Conservation (phyloP, 2,329 filamentous ascomycete species). For the Xylariaceae sp. region DNA sequence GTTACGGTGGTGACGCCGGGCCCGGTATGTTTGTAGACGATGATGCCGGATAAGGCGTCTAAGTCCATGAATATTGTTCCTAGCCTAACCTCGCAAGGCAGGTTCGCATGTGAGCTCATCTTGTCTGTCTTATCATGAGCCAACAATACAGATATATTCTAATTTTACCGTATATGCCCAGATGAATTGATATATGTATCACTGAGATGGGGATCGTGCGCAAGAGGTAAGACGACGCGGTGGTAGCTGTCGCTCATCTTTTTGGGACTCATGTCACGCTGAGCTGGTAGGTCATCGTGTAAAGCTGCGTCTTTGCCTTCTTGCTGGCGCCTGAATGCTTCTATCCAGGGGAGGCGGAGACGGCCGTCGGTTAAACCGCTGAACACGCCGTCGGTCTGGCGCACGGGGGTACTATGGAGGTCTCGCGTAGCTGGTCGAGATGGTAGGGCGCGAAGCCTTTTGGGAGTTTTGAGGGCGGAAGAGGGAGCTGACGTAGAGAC, state of each 20-base stretch:
- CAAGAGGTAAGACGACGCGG: constrained; percentile 62
- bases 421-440: constrained; percentile 10
- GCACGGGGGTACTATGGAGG: constrained; percentile 23
- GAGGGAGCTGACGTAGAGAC: neutral
- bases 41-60: constrained; percentile 69
- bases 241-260: constrained; percentile 68
- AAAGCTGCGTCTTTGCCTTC: constrained; percentile 32
- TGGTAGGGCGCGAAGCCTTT: neutral
- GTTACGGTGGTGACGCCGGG: constrained; percentile 48
- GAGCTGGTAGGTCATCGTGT: constrained; percentile 26
- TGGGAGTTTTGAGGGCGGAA: neutral
- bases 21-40: constrained; percentile 65
- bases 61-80: constrained; percentile 75
- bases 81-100: constrained; percentile 38
- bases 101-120: neutral
- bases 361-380: constrained; percentile 33
- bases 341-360: constrained; percentile 57
- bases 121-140: neutral
- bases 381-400: constrained; percentile 35
- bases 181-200: constrained; percentile 74
- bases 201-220: constrained; percentile 68
- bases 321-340: constrained; percentile 55
- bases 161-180: constrained; percentile 60
- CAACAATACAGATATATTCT: neutral
- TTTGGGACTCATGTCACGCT: constrained; percentile 57